phyloP scores from a whole-genome alignment of 78 protist genomes.

The Dictyostelium firmibasis region DNA sequence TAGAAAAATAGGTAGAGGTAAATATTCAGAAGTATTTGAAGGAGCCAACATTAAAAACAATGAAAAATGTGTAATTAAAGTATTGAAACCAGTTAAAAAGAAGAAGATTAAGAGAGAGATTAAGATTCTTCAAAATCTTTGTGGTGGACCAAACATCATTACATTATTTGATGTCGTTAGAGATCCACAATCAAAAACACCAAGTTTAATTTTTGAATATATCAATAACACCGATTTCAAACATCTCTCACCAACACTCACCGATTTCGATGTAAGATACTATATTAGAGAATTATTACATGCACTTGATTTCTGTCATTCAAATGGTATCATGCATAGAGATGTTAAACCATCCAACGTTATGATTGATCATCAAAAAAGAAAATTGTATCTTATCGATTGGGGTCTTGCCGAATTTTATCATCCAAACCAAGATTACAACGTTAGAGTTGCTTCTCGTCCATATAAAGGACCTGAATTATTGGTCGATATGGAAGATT shows the following conservation, averaged over 20 bases:
- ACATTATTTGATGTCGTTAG: slow-evolving; percentile 96
- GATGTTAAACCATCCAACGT: slow-evolving; percentile 98
- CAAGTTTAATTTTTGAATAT: slow-evolving; percentile 95
- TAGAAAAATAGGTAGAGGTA: slow-evolving; percentile 99
- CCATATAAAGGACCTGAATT: slow-evolving; percentile 99
- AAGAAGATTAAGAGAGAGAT: slow-evolving; percentile 98
- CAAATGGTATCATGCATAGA: slow-evolving; percentile 97
- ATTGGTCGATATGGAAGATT: slow-evolving; percentile 94
- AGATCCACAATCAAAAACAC: slow-evolving; percentile 97
- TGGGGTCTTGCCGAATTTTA: slow-evolving; percentile 99
- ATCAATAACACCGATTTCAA: slow-evolving; percentile 97
- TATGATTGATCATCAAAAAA: slow-evolving; percentile 98
- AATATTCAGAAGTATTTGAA: slow-evolving; percentile 99
- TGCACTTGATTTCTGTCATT: slow-evolving; percentile 97
- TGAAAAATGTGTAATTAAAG: slow-evolving; percentile 89
- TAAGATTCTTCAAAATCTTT: slow-evolving; percentile 97
- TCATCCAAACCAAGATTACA: slow-evolving; percentile 96
- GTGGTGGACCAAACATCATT: slow-evolving; percentile 98
- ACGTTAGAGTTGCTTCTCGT: slow-evolving; percentile 99
- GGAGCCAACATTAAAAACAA: slow-evolving; percentile 89
- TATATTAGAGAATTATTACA: slow-evolving; percentile 97
- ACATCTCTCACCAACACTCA: slow-evolving; percentile 96
- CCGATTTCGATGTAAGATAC: slow-evolving; percentile 95
- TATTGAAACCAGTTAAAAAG: slow-evolving; percentile 93
- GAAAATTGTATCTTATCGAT: slow-evolving; percentile 97